These are phyloP conservation scores for Salvia miltiorrhiza DNA, from an alignment of 257 asterid genomes.

Conservation along the genomic window DNA sequence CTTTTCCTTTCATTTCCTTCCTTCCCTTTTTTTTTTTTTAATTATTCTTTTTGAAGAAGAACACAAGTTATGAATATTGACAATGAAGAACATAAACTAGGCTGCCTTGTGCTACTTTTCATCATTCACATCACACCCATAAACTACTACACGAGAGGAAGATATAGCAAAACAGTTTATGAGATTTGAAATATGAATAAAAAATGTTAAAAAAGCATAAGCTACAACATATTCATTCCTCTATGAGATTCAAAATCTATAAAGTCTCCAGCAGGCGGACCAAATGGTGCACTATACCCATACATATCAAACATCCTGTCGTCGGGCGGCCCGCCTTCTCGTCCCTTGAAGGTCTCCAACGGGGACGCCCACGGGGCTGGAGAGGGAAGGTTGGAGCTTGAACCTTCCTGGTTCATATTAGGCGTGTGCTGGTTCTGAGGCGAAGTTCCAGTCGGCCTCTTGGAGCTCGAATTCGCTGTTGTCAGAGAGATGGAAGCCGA, in stretches of 20 bases:
- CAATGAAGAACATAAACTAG: no score
- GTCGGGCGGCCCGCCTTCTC: slow-evolving; percentile 55
- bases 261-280: slow-evolving; percentile 46
- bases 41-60: no score
- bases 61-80: no score
- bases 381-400: slow-evolving; percentile 50
- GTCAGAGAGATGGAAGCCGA: slow-evolving; percentile 67
- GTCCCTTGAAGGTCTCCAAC: slow-evolving; percentile 45
- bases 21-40: no score
- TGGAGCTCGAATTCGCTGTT: slow-evolving; percentile 54
- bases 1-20: no score
- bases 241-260: slow-evolving; percentile 57
- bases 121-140: no score
- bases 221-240: slow-evolving; percentile 60
- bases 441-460: slow-evolving; percentile 63
- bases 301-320: slow-evolving; percentile 57
- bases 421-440: slow-evolving; percentile 49
- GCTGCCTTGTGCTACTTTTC: no score
- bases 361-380: slow-evolving; percentile 68
- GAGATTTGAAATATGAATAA: neutral
- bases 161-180: neutral
- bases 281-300: slow-evolving; percentile 50
- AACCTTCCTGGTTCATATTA: slow-evolving; percentile 60
- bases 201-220: slow-evolving; percentile 1
- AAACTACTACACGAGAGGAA: neutral